Base-by-base conservation (phyloP, 768 basidiomycete species). In the Calocybe gangraenosa region DNA sequence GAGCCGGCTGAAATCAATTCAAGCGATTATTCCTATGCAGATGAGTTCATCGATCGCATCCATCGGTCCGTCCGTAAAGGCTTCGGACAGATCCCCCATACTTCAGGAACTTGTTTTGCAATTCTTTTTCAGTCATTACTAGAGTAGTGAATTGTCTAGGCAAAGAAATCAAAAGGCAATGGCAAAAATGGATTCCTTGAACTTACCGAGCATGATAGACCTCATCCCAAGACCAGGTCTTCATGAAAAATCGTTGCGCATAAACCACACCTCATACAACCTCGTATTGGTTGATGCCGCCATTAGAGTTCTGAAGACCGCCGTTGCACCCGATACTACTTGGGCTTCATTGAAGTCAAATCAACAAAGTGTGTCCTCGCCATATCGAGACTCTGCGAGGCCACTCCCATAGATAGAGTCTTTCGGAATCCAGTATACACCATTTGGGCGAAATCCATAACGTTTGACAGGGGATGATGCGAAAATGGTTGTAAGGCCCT, bases 401-500 rank as follows among this genome's bases (percentile, higher is more conserved):
- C n/a, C n/a, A n/a, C n/a, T n/a, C n/a, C n/a, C n/a, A 31, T 31
- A 8, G 30, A 31, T 8, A 8, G 30, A n/a, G n/a, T n/a, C n/a
- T n/a, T n/a, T n/a, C n/a, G n/a, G n/a, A n/a, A n/a, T n/a, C n/a
- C n/a, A n/a, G 8, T 8, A 8, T 31, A 14, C 14, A 8, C 14
- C 8, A 14, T 8, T 8, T 14, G 8, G 8, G 8, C 14, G 30
- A 14, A 14, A 31, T 14, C 8, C 8, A 14, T 31, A 31, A 8
- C 8, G 8, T 8, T 31, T 31, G 30, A 8, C 30, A 31, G 30
- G 8, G n/a, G 8, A 8, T 31, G 30, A 31, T 42, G 40, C 20
- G 31, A 28, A 42, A 13, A 42, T 42, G 40, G 40, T 42, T 42
- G 40, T 21, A 6, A 5, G 40, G 40, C n/a, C n/a, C n/a, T n/a